A percentile compares a stretch with the other conserved stretches of the same genome.
phyloP scores from a whole-genome alignment of 2,329 filamentous ascomycete species.

The Tolypocladium pustulatum region DNA sequence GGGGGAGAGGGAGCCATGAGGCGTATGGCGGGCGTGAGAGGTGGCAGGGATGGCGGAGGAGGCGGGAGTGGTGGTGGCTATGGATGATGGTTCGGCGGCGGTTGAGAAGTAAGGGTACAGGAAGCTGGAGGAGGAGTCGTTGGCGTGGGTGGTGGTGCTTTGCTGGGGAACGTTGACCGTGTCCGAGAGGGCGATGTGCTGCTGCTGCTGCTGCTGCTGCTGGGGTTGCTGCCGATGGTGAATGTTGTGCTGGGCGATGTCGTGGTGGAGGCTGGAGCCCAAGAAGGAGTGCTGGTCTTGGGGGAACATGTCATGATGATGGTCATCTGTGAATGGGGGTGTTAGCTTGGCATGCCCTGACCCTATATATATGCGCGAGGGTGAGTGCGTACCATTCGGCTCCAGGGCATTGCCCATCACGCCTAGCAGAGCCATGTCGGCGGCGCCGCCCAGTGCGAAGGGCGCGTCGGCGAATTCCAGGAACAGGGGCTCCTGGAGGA shows the following conservation, averaged over 20 bases:
- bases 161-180: not conserved
- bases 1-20: conserved; percentile 3
- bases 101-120: not conserved
- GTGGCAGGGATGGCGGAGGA: not conserved
- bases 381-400: not conserved
- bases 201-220: not conserved
- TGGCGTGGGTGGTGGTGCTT: not conserved
- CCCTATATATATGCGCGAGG: not conserved
- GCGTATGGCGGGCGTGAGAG: not conserved
- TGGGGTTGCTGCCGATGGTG: not conserved
- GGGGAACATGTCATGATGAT: conserved; percentile 1
- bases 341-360: not conserved
- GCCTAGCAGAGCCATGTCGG: conserved; percentile 2
- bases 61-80: not conserved
- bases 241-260: not conserved
- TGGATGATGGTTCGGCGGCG: not conserved
- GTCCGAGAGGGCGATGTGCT: not conserved
- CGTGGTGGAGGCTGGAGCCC: conserved; percentile 2
- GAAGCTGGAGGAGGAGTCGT: not conserved
- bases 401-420: conserved; percentile 1
- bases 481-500: not conserved
- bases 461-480: not conserved
- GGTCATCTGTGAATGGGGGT: not conserved
- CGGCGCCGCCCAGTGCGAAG: not conserved
- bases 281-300: not conserved